Evolutionary conservation across 768 basidiomycete genomes (phyloP).

Genomic region (Mrakia frigida): DNA sequence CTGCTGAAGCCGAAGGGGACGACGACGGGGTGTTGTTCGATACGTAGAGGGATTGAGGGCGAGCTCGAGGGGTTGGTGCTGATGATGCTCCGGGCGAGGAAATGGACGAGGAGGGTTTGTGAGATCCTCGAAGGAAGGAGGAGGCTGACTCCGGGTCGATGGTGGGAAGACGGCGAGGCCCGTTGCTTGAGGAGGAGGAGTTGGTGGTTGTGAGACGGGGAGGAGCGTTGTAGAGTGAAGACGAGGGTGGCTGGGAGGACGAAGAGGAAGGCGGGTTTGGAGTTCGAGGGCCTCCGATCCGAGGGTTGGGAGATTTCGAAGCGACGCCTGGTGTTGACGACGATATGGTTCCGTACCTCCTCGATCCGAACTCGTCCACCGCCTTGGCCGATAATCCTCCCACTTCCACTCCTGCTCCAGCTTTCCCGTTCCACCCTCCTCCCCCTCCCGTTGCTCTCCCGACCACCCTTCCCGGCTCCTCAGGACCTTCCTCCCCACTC

Average conservation of each 20-base stretch:
- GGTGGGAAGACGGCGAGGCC: conserved; percentile 11
- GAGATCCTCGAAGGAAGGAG: conserved; percentile 15
- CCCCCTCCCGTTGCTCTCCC: neutral
- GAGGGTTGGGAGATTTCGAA: neutral
- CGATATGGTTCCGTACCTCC: neutral
- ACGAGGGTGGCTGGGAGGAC: neutral
- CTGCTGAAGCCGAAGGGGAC: neutral
- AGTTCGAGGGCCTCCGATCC: conserved; percentile 9
- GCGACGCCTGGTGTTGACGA: neutral
- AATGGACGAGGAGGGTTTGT: neutral
- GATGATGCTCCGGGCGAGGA: neutral
- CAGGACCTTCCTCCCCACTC: conserved; percentile 9
- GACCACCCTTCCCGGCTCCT: neutral
- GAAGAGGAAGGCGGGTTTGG: neutral
- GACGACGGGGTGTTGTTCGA: neutral
- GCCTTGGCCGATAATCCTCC: neutral
- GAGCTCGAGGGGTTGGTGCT: neutral
- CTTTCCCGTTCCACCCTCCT: neutral
- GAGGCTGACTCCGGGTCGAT: conserved; percentile 24
- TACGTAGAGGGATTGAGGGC: conserved; percentile 18
- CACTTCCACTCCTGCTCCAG: neutral
- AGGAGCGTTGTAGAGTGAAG: neutral
- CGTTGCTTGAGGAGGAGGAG: neutral
- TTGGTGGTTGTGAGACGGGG: neutral
- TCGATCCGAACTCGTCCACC: neutral